Base-by-base conservation (phyloP, 1,284 basidiomycete species). In the Sporisorium graminicola region DNA sequence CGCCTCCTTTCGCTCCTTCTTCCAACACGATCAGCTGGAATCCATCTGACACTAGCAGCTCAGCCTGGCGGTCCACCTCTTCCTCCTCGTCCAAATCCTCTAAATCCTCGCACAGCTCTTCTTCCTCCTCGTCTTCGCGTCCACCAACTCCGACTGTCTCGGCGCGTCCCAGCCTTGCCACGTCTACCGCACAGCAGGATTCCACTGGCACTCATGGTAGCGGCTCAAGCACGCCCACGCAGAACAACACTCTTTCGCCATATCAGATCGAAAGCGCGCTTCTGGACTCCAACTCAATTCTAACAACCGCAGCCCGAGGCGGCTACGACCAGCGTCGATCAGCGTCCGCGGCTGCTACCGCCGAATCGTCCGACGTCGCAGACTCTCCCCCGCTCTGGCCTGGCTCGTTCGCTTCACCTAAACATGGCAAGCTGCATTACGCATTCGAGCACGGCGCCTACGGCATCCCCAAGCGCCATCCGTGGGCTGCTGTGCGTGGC, bases 381-480 rank as follows among this genome's bases (percentile, higher is more conserved):
- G 56, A 66, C 18, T 29, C 62, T 6, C 42, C 76, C 0, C 58
- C 72, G 12, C 56, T 69, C 8, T 78, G 76, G 76, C 69, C 73
- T 1, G 55, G 60, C 43, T 65, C 76, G 0, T 55, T 78, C 40
- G 46, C 68, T 0, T 62, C 68, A 5, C 65, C 67, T 8, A 68
- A 64, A 20, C 70, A 69, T 43, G 56, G 70, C 37, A 69, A 50
- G 51, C 43, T 73, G 20, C 66, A 70, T 31, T 79, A 68, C 43
- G 44, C 70, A 1, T 85, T 85, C 37, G 65, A 81, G 55, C 75
- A 82, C 53, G 87, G 86, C n/a, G 87, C 87, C 7, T 87, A 85
- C 58, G 87, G 87, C 8, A 87, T 87, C 20, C 87, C 87, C 1
- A 87, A 87, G 58, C 58, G 81, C 7, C 78, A 81, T 58, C 78